Conservation (phyloP, 768 basidiomycete genomes). For the Piloderma croceum region DNA sequence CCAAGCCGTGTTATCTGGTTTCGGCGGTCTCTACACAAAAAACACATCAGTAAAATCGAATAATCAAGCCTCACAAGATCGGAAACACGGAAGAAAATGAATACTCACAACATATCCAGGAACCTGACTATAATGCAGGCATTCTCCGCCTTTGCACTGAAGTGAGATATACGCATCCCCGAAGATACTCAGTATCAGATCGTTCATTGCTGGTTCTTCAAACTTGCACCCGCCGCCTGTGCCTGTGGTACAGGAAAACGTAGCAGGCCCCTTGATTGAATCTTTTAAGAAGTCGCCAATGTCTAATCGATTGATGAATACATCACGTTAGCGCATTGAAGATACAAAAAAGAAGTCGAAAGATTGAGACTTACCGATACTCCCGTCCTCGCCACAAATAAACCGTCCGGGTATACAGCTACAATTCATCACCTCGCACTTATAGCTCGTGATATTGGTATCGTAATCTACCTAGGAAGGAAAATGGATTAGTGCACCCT, state of each 20-base stretch:
- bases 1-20: conserved; percentile 79
- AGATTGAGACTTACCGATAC: conserved; percentile 63
- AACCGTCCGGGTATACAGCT: conserved; percentile 91
- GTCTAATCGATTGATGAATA: conserved; percentile 41
- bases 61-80: too few species aligned
- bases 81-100: too few species aligned
- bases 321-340: neutral
- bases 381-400: conserved; percentile 93
- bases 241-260: conserved; percentile 67
- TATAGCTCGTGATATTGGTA: conserved; percentile 68
- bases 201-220: conserved; percentile 95
- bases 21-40: conserved; percentile 54
- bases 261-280: conserved; percentile 86
- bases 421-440: conserved; percentile 82
- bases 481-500: too few species aligned
- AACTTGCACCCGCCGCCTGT: conserved; percentile 75
- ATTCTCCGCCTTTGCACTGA: conserved; percentile 85
- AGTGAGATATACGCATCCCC: conserved; percentile 89
- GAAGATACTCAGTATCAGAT: conserved; percentile 88
- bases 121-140: conserved; percentile 87
- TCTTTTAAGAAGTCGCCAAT: conserved; percentile 90
- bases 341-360: neutral
- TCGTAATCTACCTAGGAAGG: conserved; percentile 56
- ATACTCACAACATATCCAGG: conserved; percentile 78
- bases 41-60: neutral